phyloP scores from a whole-genome alignment of 352 stramenopile genomes.

The Phytopythium kandeliae region DNA sequence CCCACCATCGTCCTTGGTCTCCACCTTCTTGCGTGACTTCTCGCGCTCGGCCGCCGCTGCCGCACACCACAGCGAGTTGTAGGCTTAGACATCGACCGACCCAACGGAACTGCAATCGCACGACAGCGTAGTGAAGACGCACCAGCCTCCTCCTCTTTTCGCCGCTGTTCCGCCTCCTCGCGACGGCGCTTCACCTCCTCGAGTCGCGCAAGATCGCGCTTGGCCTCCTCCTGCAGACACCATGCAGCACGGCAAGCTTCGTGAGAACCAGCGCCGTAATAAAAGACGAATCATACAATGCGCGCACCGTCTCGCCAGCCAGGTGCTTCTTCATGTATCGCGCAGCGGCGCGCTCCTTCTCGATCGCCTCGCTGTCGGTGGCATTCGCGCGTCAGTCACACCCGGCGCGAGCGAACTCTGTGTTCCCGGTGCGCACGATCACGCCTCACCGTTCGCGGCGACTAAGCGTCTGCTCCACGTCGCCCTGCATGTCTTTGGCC shows the following conservation, averaged over 20 bases:
- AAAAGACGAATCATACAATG: neutral
- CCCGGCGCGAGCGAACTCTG: neutral
- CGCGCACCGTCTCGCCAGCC: conserved; percentile 67
- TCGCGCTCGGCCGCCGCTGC: conserved; percentile 50
- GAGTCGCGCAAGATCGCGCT: conserved; percentile 80
- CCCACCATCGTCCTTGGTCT: conserved; percentile 61
- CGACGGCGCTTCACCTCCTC: conserved; percentile 74
- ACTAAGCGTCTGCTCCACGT: conserved; percentile 66
- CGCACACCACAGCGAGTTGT: neutral
- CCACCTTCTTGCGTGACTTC: conserved; percentile 59
- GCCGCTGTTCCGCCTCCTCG: conserved; percentile 74
- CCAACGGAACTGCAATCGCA: neutral
- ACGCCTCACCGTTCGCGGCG: conserved; percentile 63
- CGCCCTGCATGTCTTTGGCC: conserved; percentile 73
- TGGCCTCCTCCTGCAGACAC: conserved; percentile 55
- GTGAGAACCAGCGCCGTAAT: neutral
- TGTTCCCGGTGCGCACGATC: too few species aligned
- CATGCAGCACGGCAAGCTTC: neutral
- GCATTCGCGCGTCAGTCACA: neutral
- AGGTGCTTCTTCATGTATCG: conserved; percentile 84
- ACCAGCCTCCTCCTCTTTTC: conserved; percentile 79
- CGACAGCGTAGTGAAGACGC: conserved; percentile 10
- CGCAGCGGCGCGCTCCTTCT: conserved; percentile 71
- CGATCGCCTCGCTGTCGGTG: conserved; percentile 55
- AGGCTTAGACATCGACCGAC: neutral